Percentiles rank a stretch among this genome's conserved stretches.
Conservation (phyloP, 441 rosid genomes). For the Mallotus repandus region DNA sequence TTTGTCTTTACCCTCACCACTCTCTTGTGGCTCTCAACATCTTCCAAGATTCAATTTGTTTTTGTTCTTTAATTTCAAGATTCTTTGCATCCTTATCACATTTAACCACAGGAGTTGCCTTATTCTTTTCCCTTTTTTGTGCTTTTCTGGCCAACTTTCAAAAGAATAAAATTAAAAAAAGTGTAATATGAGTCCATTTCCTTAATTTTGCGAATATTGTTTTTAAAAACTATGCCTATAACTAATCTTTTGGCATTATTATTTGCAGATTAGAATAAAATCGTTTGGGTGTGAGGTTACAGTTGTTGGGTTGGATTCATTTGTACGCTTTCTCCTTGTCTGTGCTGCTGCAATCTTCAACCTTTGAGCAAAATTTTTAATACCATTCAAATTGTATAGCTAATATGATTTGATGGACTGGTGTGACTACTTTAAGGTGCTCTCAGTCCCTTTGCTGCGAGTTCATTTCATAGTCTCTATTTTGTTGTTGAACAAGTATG, state of each 20-base stretch:
- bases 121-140: background rate
- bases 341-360: constrained; percentile 8
- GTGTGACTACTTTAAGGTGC: no score
- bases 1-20: background rate
- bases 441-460: no score
- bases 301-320: constrained; percentile 4
- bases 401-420: no score
- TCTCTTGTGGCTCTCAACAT: constrained; percentile 6
- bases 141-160: background rate
- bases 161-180: no score
- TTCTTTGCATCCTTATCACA: background rate
- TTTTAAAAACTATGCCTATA: background rate
- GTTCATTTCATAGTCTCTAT: no score
- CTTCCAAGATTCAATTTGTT: background rate
- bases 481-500: no score
- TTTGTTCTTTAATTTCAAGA: constrained; percentile 5
- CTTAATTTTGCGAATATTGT: background rate
- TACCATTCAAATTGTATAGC: background rate
- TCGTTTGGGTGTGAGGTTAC: constrained; percentile 14
- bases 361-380: constrained; percentile 22
- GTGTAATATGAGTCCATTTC: no score
- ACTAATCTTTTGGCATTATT: background rate
- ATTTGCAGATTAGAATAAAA: constrained; percentile 10
- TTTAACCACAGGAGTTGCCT: background rate
- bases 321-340: background rate